A percentile compares a stretch with the other conserved stretches of the same genome.
phyloP scores from a whole-genome alignment of 2,329 filamentous ascomycete species.

The Bretziella fagacearum region DNA sequence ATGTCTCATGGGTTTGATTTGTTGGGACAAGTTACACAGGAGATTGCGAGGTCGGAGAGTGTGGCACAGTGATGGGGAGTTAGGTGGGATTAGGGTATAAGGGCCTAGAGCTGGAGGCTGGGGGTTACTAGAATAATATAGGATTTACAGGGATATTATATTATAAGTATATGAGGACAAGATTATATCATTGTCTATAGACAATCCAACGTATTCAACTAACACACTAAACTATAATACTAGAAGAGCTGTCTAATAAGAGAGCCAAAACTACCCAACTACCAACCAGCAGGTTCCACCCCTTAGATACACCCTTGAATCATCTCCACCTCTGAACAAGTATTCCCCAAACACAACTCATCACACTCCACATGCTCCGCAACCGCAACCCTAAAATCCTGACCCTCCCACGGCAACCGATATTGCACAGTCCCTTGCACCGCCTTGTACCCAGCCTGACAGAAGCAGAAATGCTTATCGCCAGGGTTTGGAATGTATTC shows the following conservation, averaged over 20 bases:
- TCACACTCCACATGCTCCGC: slow-evolving; percentile 1
- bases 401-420: slow-evolving; percentile 7
- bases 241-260: too few species aligned
- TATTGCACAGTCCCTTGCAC: background rate
- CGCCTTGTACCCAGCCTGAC: slow-evolving; percentile 5
- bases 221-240: too few species aligned
- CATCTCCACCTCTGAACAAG: background rate
- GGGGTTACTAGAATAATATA: too few species aligned
- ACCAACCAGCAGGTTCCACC: too few species aligned
- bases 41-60: background rate
- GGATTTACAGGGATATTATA: too few species aligned
- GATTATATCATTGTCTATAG: too few species aligned
- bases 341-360: background rate
- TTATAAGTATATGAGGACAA: too few species aligned
- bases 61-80: background rate
- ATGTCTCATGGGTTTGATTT: slow-evolving; percentile 3
- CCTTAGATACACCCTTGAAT: background rate
- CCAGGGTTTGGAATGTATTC: background rate
- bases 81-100: background rate
- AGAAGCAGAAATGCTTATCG: slow-evolving; percentile 3
- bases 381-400: slow-evolving; percentile 5
- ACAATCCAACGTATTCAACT: too few species aligned
- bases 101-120: too few species aligned
- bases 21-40: background rate
- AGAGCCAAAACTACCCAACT: background rate